Base-by-base conservation (phyloP, 108 stramenopile genomes). In the Bacterosira constricta region DNA sequence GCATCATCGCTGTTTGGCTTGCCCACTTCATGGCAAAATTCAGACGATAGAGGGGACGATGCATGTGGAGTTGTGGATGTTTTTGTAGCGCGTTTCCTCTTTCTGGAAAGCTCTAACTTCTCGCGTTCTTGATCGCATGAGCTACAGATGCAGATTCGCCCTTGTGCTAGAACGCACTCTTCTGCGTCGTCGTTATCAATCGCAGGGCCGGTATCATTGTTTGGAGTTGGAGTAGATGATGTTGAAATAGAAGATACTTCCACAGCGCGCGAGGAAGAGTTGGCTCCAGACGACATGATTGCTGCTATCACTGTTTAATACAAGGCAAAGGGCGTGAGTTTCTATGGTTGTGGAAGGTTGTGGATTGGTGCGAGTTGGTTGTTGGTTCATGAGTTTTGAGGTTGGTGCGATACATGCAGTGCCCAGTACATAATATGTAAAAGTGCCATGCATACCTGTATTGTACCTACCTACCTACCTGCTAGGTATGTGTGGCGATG, bases 1-100 rank as follows among this genome's bases (percentile, higher is more conserved):
- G 71, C 59, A 26, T 70, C 79, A 25, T 85, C 81, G 50, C 32
- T 52, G 21, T 20, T 52, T 4, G 27, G 51, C 6, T 27, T 29
- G 7, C 51, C 51, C 51, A 29, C 51, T 26, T 52, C 51, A 3
- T 52, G 51, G 12, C 51, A 52, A 2, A 23, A 27, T 27, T 27
- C 12, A 13, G 51, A 52, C 51, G 26, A 52, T 15, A n/a, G n/a
- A n/a, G n/a, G n/a, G n/a, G 32, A 47, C 20, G 31, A 18, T 35
- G 30, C 2, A 45, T 50, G 31, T 29, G 53, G 30, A 9, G 47
- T 20, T 37, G 46, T 20, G 31, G 34, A 49, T 30, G 35, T 50
- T 64, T 47, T 29, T 51, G 44, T 30, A 18, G 44, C 42, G 26
- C 63, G 42, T 35, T 50, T 64, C 23, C 49, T 64, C 63, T 64